Conservation (phyloP, 1,284 basidiomycete species). For the Trametes sp. region DNA sequence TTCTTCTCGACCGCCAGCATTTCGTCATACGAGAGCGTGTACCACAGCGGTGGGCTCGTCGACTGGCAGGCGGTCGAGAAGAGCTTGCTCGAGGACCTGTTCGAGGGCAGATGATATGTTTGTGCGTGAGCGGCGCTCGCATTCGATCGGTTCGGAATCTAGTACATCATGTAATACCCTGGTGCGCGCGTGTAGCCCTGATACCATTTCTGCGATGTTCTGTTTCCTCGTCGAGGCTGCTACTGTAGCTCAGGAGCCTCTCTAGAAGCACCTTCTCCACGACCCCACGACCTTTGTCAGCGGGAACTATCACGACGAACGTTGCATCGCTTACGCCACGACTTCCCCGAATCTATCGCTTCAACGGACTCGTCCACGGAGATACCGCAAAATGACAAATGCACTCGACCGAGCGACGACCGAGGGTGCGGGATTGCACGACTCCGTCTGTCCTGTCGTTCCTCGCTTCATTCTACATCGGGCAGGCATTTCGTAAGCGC, state of each 20-base stretch:
- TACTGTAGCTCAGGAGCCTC: neutral
- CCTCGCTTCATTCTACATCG: too few relatives aligned
- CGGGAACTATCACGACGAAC: neutral
- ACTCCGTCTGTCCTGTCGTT: too few relatives aligned
- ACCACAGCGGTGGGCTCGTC: conserved; percentile 77
- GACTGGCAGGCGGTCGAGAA: conserved; percentile 91
- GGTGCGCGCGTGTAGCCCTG: conserved; percentile 22
- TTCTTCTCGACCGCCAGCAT: conserved; percentile 93
- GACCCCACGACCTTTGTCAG: neutral
- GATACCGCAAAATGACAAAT: neutral
- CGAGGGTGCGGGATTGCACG: too few relatives aligned
- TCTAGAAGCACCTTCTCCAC: too few relatives aligned
- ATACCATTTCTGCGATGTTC: conserved; percentile 24
- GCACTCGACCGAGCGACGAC: neutral
- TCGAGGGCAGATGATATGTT: conserved; percentile 68
- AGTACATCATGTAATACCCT: conserved; percentile 23
- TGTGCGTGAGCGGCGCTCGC: neutral
- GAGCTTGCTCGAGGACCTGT: conserved; percentile 85
- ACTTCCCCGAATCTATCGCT: neutral
- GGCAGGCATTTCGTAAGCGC: too few relatives aligned
- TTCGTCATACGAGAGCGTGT: conserved; percentile 89
- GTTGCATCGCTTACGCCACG: too few relatives aligned
- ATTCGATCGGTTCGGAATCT: conserved; percentile 10
- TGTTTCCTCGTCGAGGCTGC: neutral
- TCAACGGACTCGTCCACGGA: neutral